These are phyloP conservation scores for Penicillium sp. DNA, from an alignment of 2,329 filamentous ascomycete species.

Conservation along the genomic window DNA sequence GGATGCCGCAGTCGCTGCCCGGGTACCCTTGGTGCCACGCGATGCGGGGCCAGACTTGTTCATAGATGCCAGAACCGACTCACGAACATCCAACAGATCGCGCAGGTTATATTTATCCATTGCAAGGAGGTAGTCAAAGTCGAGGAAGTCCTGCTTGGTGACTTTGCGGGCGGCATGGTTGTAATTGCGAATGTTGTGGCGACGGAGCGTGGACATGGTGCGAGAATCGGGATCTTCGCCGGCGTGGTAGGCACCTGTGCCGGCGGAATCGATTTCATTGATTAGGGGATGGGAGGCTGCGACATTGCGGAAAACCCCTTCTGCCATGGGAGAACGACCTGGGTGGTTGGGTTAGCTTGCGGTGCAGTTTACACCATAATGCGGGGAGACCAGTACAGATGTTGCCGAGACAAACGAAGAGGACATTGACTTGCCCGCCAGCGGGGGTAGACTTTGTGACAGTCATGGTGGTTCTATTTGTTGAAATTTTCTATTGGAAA, in stretches of 20 bases:
- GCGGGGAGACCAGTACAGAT: constrained; percentile 55
- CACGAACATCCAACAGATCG: constrained; percentile 56
- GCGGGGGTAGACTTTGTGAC: constrained; percentile 14
- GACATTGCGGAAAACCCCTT: constrained; percentile 76
- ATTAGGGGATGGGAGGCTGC: constrained; percentile 53
- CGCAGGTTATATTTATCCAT: constrained; percentile 82
- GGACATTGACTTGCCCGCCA: constrained; percentile 69
- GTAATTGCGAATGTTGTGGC: constrained; percentile 69
- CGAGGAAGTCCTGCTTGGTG: constrained; percentile 61
- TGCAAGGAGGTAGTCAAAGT: constrained; percentile 86
- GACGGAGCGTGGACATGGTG: constrained; percentile 67
- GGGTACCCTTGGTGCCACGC: no score
- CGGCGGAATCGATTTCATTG: constrained; percentile 70
- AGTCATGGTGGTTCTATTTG: constrained; percentile 23
- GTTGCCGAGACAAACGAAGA: constrained; percentile 95
- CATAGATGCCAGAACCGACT: no score
- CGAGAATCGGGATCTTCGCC: constrained; percentile 69
- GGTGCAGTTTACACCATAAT: no score
- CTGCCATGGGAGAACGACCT: constrained; percentile 81
- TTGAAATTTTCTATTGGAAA: no score
- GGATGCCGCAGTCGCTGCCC: no score
- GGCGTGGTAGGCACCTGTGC: constrained; percentile 79
- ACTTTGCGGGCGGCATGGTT: constrained; percentile 68
- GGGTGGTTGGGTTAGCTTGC: constrained; percentile 3
- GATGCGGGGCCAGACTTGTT: no score